Evolutionary conservation across 352 stramenopile genomes (phyloP), one percentile per base, ranked within the genome.

Genomic region (Globisporangium polare): DNA sequence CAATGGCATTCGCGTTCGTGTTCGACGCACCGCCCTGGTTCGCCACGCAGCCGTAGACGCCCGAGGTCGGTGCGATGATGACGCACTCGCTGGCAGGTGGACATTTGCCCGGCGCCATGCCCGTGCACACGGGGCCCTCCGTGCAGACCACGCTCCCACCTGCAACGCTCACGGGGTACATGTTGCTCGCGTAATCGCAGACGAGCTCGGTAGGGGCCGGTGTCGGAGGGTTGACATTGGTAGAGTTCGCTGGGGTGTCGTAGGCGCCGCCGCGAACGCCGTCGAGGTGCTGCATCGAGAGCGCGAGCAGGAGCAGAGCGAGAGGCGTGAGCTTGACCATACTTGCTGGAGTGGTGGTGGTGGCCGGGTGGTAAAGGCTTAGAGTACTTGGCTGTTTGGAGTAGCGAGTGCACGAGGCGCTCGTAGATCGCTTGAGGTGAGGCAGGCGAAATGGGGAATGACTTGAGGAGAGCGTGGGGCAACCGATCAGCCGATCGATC

Each of bases 251-350:
- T n/a, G n/a, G n/a, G n/a, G n/a, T n/a, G 10, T 8, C 9, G 46
- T 33, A 52, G 4, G 12, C 46, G 12, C 22, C 17, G 5, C 26
- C 20, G 10, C 26, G 45, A 27, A n/a, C 45, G 46, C 46, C 22
- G 27, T 18, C 26, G 24, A 52, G 22, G 54, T 51, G 54, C 22
- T 51, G 54, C 22, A 29, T 18, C 56, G 46, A 45, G 26, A 62
- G 56, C 7, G 67, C 65, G 17, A 63, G 52, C 24, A 78, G 70
- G 58, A 50, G 68, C 20, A 45, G 51, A 43, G 27, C 53, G 58
- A 29, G 61, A 62, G 52, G 70, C 58, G 60, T 73, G 52, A 78
- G 62, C 58, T 75, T 78, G 67, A 78, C 67, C 71, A 78, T 78
- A 1, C 26, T 49, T 65, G 52, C n/a, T 58, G 10, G 53, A 52